Evolutionary conservation across 306 rosid genomes (phyloP), one percentile per base, ranked within the genome.

Genomic region (Acmispon strigosus): DNA sequence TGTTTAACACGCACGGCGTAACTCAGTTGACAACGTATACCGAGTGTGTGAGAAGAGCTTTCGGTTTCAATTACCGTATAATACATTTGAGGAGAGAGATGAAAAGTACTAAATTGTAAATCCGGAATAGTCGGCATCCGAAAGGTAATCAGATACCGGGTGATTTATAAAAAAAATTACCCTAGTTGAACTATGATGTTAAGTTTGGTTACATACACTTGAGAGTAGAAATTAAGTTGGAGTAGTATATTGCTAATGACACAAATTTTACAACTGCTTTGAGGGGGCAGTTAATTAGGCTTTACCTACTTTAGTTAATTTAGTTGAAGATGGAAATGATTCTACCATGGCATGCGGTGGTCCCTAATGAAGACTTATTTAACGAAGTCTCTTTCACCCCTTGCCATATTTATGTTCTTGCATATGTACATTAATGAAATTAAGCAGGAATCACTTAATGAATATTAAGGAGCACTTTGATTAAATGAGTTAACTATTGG

Each of bases 291-390:
- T 76, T 81, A 81, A 65, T 65, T 71, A 65, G 78, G 78, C 52
- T 65, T 64, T 58, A 76, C 81, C 84, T 14, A 81, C 69, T 70
- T 29, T 34, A 65, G 53, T 32, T 66, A 57, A 65, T 71, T 73
- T 55, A 65, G 49, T 42, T 19, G 48, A 63, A 27, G 50, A 62
- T 55, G 52, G 71, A 39, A 56, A 32, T 54, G 24, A 69, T 55
- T 71, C 18, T 62, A 3, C 50, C 27, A 62, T 32, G 53, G 69
- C 77, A 62, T 67, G 73, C 45, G 65, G 70, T 53, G 72, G 57
- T 24, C 68, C 41, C 17, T 55, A 32, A 18, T 10, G n/a, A 41
- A 13, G 18, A 59, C 47, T 69, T 27, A 60, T 50, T 50, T 43
- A 9, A 4, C 44, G 7, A 16, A 18, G 29, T 50, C 61, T 20